These are phyloP conservation scores for Colletotrichum aenigma DNA, from an alignment of 2,329 filamentous ascomycete species.

Conservation along the genomic window DNA sequence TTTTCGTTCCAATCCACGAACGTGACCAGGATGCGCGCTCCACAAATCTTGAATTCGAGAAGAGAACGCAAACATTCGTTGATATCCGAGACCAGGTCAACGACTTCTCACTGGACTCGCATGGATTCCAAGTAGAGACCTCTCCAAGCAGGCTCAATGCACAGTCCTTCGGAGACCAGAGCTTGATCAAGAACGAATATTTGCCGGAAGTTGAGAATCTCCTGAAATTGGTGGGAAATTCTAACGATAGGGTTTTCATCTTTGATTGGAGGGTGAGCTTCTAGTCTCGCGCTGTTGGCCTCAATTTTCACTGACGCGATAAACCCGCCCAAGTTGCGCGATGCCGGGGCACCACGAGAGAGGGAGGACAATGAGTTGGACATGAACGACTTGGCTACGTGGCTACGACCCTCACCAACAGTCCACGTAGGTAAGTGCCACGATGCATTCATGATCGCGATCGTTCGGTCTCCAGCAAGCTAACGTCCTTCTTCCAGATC, in stretches of 20 bases:
- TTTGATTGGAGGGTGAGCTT: not conserved
- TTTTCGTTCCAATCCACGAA: not conserved
- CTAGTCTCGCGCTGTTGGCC: fast-evolving
- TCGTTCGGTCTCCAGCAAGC: fast-evolving
- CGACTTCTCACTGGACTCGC: not conserved
- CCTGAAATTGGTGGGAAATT: not conserved
- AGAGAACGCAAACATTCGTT: not conserved
- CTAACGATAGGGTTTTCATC: not conserved
- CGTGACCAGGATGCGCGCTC: not conserved
- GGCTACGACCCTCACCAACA: slow-evolving; percentile 16
- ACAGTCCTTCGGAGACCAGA: not conserved
- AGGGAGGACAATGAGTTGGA: slow-evolving; percentile 25
- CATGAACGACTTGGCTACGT: slow-evolving; percentile 28
- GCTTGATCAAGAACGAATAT: not conserved
- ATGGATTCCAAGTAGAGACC: not conserved
- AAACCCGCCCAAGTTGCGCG: not conserved
- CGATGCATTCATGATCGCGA: not conserved
- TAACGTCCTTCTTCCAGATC: not conserved
- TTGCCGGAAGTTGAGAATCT: not conserved
- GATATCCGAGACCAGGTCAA: not conserved
- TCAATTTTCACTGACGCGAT: not conserved
- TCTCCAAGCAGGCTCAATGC: not conserved
- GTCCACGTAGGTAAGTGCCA: not conserved
- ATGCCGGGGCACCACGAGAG: not conserved
- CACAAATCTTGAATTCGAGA: not conserved